phyloP scores from a whole-genome alignment of 495 filamentous ascomycete species.

The Penicillium egyptiacum region DNA sequence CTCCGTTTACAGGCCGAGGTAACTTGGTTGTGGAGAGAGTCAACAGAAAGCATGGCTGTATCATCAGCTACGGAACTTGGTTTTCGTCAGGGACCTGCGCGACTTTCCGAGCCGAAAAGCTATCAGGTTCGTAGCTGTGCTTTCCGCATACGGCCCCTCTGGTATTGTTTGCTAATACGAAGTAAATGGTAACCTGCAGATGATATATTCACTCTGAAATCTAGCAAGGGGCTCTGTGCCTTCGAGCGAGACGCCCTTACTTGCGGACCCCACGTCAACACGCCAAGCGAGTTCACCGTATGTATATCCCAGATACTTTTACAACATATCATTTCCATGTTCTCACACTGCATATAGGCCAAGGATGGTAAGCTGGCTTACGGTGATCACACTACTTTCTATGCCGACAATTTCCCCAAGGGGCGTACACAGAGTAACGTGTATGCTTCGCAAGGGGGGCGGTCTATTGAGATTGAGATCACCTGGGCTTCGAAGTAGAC shows the following conservation, averaged over 20 bases:
- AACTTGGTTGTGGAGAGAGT: slow-evolving; percentile 56
- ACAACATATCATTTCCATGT: neutral
- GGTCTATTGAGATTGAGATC: slow-evolving; percentile 42
- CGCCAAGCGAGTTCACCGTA: slow-evolving; percentile 49
- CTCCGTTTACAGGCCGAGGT: slow-evolving; percentile 56
- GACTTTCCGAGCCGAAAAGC: slow-evolving; percentile 56
- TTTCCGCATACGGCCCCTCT: neutral
- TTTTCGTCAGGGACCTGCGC: slow-evolving; percentile 69
- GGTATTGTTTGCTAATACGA: neutral
- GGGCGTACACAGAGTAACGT: slow-evolving; percentile 45
- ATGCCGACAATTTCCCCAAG: slow-evolving; percentile 56
- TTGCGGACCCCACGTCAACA: slow-evolving; percentile 49
- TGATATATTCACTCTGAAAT: slow-evolving; percentile 57
- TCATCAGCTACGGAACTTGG: slow-evolving; percentile 71
- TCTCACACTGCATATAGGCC: slow-evolving; percentile 20
- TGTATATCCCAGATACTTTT: slow-evolving; percentile 15
- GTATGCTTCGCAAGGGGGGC: slow-evolving; percentile 35
- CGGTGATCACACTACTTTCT: slow-evolving; percentile 53
- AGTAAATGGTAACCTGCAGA: slow-evolving; percentile 31
- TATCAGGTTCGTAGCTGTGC: slow-evolving; percentile 38
- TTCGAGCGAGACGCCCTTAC: slow-evolving; percentile 48
- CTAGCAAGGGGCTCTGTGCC: slow-evolving; percentile 59
- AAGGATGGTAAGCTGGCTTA: slow-evolving; percentile 50
- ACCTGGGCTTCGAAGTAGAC: slow-evolving; percentile 28
- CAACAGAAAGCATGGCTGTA: slow-evolving; percentile 59